Base-by-base conservation (phyloP, 176 grass and related monocot species). In the Puccinellia tenuiflora region DNA sequence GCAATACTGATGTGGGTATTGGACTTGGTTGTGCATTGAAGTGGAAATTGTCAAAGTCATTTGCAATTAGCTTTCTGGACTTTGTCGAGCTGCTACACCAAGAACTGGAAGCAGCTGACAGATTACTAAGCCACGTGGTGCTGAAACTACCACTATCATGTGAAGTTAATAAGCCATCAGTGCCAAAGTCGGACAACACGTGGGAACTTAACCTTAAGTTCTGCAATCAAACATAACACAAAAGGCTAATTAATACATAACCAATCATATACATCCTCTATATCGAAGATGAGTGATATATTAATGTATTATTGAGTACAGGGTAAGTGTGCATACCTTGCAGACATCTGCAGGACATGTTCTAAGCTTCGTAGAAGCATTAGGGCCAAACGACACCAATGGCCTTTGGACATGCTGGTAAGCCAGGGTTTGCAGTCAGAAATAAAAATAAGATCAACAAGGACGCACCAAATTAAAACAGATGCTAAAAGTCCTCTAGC, bases 141-240 rank as follows among this genome's bases (percentile, higher is more conserved):
- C 96, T 98, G 88, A 98, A 98, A 80, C 89, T 83, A 85, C 96
- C 93, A 83, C 89, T 98, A 76, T 98, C 96, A 81, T 78, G 95
- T 84, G 87, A 83, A 68, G 72, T 71, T 76, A 85, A 88, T 77
- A 95, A 81, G 15, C 66, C 89, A 90, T 92, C 96, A 67, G 77
- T 43, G 55, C 96, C 93, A 55, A 98, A 98, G 57, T 98, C 93
- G 65, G 87, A 93, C 81, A 98, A 63, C 39, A 95, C 89, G 46
- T 60, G 79, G 37, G 90, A 90, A 79, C 93, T 95, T 88, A 96
- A 84, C 50, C 93, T 91, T 76, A 98, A 73, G 80, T 93, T 92
- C 96, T 96, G 85, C 71, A 88, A 68, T 45, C 56, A 79, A 35
- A 75, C 22, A 33, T 28, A 84, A 53, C 56, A 78, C 2, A 83